Base-by-base conservation (phyloP, 169 alveolate species). In the Fabrea salina region DNA sequence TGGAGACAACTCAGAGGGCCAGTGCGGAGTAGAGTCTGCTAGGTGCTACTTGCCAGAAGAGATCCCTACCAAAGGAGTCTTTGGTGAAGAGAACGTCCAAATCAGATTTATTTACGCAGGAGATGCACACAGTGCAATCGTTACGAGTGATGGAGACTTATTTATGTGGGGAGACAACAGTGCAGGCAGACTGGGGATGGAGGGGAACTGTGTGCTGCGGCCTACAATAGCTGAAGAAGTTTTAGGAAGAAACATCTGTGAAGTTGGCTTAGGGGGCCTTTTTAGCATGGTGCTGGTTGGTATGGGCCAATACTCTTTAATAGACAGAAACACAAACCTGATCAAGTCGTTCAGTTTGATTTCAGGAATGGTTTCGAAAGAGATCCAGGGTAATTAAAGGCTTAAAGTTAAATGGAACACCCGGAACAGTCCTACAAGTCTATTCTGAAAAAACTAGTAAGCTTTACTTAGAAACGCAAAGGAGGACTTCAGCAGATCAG, bases 91-190 rank as follows among this genome's bases (percentile, higher is more conserved):
- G 5, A 70, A 30, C 19, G 70, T 50, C 0, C 41, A n/a, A 49
- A 3, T 66, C 8, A 74, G 53, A 33, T n/a, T 13, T n/a, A 74
- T 74, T 16, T 74, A 16, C 35, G 81, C 81, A 19, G 81, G 81
- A 74, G 81, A 74, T 53, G 71, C 81, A 3, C 81, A 74, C 54
- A 32, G 59, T 27, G 81, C 81, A 13, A 19, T 74, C 41, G 19
- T 74, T 4, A 51, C 81, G 13, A 53, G 47, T 37, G 71, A 74
- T 35, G 81, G 81, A 25, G 81, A 74, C 22, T 32, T 74, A 22
- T 74, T 51, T 74, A 56, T 71, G n/a, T 74, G 81, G 81, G 81
- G 81, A 16, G 81, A 74, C 35, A 53, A 53, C 54, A 74, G 72
- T 74, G 81, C 32, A 37, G 39, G 40, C 22, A 74, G 81, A 40